These are phyloP conservation scores for Vigna mungo DNA, from an alignment of 306 rosid genomes.

Conservation along the genomic window DNA sequence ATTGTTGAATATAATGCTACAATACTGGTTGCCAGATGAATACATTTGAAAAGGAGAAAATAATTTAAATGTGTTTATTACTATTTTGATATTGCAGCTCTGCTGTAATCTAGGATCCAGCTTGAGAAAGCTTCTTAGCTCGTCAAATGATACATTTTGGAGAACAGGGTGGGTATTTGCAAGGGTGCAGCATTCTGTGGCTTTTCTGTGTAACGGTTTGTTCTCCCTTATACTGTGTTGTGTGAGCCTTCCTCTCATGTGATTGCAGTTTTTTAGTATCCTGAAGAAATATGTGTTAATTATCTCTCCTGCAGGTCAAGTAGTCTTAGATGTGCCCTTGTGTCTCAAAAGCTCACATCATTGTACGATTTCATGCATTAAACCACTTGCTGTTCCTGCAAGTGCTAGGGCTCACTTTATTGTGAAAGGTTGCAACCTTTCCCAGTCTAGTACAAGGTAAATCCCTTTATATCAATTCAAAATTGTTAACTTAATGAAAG, in stretches of 20 bases:
- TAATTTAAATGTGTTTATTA: constrained; percentile 9
- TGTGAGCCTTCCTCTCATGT: constrained; percentile 13
- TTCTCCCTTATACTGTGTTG: constrained; percentile 30
- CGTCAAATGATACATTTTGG: constrained; percentile 71
- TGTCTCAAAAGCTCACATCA: constrained; percentile 54
- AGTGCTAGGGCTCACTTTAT: constrained; percentile 61
- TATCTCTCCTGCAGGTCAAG: constrained; percentile 65
- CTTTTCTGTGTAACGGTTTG: constrained; percentile 74
- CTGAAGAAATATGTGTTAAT: background rate
- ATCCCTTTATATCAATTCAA: constrained; percentile 8
- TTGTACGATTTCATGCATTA: constrained; percentile 66
- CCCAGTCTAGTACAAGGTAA: constrained; percentile 64
- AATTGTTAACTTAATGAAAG: constrained; percentile 23
- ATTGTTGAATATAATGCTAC: constrained; percentile 41
- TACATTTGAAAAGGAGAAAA: background rate
- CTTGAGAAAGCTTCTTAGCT: constrained; percentile 69
- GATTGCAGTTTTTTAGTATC: background rate
- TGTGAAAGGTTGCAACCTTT: constrained; percentile 76
- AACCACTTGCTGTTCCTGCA: constrained; percentile 75
- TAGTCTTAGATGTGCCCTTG: constrained; percentile 74
- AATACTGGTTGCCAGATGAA: background rate
- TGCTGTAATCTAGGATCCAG: constrained; percentile 64
- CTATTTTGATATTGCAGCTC: constrained; percentile 58
- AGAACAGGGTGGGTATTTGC: constrained; percentile 78
- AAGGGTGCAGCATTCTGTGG: constrained; percentile 65